Conservation (phyloP, 805 yeast species). For the Tetrapisispora arboricola region DNA sequence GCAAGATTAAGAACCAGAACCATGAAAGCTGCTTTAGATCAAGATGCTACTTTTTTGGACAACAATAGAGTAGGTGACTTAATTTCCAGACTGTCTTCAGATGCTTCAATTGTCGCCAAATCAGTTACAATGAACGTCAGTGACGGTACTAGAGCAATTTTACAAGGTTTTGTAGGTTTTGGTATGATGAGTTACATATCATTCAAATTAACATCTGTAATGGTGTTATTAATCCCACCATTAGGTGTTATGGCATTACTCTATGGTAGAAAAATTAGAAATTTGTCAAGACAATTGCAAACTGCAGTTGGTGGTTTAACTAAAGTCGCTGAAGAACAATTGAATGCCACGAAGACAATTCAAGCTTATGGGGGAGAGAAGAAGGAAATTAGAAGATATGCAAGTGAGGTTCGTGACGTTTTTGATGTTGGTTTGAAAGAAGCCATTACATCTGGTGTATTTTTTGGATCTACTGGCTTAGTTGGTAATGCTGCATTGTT, state of each 20-base stretch:
- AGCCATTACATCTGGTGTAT: conserved; percentile 67
- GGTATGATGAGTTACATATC: conserved; percentile 88
- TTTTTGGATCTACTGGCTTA: conserved; percentile 70
- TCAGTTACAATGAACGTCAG: conserved; percentile 82
- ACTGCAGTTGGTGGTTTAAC: conserved; percentile 78
- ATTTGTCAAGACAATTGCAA: conserved; percentile 66
- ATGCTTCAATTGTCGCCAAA: conserved; percentile 77
- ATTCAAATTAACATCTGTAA: conserved; percentile 69
- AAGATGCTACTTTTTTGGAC: conserved; percentile 85
- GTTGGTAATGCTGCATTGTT: conserved; percentile 74
- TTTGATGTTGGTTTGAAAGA: conserved; percentile 66
- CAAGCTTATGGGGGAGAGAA: conserved; percentile 85
- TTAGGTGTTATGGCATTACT: conserved; percentile 66
- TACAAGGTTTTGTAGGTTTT: conserved; percentile 78
- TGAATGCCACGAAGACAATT: conserved; percentile 75
- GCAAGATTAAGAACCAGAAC: conserved; percentile 73
- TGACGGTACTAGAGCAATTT: conserved; percentile 79
- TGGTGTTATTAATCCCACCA: conserved; percentile 77
- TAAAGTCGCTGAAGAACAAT: conserved; percentile 84
- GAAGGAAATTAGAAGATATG: conserved; percentile 65
- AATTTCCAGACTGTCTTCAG: conserved; percentile 78
- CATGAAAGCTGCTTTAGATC: conserved; percentile 65
- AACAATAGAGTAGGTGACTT: conserved; percentile 85
- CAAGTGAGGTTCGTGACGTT: conserved; percentile 55
- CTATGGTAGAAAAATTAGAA: conserved; percentile 72